These are phyloP conservation scores for Bipolaris bicolor DNA, from an alignment of 2,329 filamentous ascomycete species.

Conservation along the genomic window DNA sequence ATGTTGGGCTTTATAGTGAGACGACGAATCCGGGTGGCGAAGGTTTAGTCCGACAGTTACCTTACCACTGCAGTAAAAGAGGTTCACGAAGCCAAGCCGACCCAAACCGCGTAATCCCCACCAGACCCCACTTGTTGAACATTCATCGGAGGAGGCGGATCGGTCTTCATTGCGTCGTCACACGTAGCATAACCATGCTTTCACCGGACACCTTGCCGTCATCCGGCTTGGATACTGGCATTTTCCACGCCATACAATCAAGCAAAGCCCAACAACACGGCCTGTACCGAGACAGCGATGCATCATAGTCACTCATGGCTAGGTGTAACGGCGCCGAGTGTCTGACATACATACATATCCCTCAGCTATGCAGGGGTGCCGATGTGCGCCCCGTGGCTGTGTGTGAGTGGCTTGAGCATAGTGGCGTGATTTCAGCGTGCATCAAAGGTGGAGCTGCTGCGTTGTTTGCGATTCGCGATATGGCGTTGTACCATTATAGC, in stretches of 20 bases:
- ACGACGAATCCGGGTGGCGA: neutral
- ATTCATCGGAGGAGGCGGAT: neutral
- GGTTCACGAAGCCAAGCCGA: constrained; percentile 4
- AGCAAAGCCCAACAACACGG: neutral
- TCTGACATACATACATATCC: constrained; percentile 7
- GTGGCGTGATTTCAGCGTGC: constrained; percentile 26
- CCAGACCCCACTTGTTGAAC: neutral
- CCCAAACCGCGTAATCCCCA: neutral
- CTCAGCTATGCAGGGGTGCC: constrained; percentile 21
- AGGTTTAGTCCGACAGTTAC: neutral
- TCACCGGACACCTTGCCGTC: no score
- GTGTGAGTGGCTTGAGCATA: constrained; percentile 22
- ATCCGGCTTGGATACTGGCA: no score
- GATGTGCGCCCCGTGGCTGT: constrained; percentile 28
- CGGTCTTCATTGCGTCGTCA: neutral
- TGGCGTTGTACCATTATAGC: constrained; percentile 14
- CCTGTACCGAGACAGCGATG: neutral
- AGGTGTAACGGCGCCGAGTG: constrained; percentile 14
- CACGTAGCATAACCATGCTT: neutral
- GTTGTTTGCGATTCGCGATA: constrained; percentile 10
- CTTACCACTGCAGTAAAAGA: neutral
- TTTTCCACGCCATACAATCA: neutral
- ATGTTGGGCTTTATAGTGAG: constrained; percentile 17
- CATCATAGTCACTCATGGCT: constrained; percentile 2
- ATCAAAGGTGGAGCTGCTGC: constrained; percentile 27